phyloP scores from a whole-genome alignment of 2,329 filamentous ascomycete genomes.

The Xylariaceae sp. region DNA sequence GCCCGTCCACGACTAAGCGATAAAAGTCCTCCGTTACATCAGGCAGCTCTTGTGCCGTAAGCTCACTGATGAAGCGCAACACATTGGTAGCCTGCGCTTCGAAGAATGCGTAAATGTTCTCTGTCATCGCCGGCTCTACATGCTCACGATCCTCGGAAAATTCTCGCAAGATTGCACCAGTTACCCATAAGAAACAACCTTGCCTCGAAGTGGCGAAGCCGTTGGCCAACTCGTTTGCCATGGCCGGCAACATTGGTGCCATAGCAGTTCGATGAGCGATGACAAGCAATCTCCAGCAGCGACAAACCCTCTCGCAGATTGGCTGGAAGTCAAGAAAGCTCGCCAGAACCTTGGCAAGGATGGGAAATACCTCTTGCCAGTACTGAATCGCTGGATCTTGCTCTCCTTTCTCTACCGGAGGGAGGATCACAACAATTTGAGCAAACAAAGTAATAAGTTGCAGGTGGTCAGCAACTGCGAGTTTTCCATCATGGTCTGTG shows the following conservation, averaged over 20 bases:
- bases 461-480: constrained; percentile 86
- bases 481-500: constrained; percentile 74
- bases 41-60: constrained; percentile 70
- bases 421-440: constrained; percentile 63
- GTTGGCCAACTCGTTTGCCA: constrained; percentile 82
- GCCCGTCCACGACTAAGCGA: constrained; percentile 82
- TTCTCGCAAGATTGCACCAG: constrained; percentile 88
- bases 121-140: constrained; percentile 75
- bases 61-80: constrained; percentile 80
- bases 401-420: constrained; percentile 65
- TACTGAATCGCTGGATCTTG: constrained; percentile 93
- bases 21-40: constrained; percentile 95
- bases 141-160: constrained; percentile 88
- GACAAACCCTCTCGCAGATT: constrained; percentile 88
- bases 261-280: constrained; percentile 91
- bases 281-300: constrained; percentile 96
- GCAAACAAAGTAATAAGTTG: constrained; percentile 90
- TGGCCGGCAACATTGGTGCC: constrained; percentile 73
- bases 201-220: constrained; percentile 85
- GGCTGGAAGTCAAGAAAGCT: constrained; percentile 83
- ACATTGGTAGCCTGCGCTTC: constrained; percentile 90
- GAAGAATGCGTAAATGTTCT: constrained; percentile 90
- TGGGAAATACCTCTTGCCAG: constrained; percentile 88
- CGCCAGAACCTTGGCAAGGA: constrained; percentile 80
- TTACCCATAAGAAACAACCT: constrained; percentile 98